Evolutionary conservation across 805 yeast species (phyloP), one percentile per base, ranked within the genome.

Genomic region (Tetrapisispora nanseiensis): DNA sequence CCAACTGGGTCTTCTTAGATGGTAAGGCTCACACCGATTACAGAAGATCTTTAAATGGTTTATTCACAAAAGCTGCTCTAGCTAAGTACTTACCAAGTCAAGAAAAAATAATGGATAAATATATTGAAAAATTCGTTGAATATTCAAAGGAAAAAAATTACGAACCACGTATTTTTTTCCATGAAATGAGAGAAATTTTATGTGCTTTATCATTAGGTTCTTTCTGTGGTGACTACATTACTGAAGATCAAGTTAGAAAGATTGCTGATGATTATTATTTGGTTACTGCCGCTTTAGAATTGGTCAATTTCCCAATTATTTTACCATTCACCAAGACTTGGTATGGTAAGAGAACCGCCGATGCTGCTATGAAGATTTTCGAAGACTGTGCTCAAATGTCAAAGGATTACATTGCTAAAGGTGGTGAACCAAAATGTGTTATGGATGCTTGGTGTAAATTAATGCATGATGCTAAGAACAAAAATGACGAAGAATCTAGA

Each of bases 1-100:
- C 90, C 36, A 92, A 90, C 70, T 92, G 98, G 98, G 98, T 92
- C 29, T 92, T 92, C 63, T 67, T 87, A 56, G 98, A 92, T 59
- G 98, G 98, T 53, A 87, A 87, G 67, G 94, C 80, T 27, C 98
- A 92, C 57, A 78, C 80, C 45, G 98, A 92, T 65, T 92, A 90
- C 68, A 80, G 98, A 67, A 80, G 79, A 62, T 80, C 92, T 12
- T 70, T 92, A 59, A 90, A 92, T 61, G 95, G 95, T 6, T 71
- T 92, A 45, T 92, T 92, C 67, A 82, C 95, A 13, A 78, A 78
- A 49, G 71, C 75, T 50, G 97, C 98, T 6, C 71, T 92, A 55
- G 81, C 83, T 46, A 74, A 74, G 48, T 92, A 92, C 63, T 67
- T 92, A 47, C 96, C 96, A 37, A 78, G 75, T 42, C 84, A 80